Evolutionary conservation across 495 filamentous ascomycete species (phyloP), one percentile per base, ranked within the genome.

Genomic region (Podospora bellae-mahoneyi): DNA sequence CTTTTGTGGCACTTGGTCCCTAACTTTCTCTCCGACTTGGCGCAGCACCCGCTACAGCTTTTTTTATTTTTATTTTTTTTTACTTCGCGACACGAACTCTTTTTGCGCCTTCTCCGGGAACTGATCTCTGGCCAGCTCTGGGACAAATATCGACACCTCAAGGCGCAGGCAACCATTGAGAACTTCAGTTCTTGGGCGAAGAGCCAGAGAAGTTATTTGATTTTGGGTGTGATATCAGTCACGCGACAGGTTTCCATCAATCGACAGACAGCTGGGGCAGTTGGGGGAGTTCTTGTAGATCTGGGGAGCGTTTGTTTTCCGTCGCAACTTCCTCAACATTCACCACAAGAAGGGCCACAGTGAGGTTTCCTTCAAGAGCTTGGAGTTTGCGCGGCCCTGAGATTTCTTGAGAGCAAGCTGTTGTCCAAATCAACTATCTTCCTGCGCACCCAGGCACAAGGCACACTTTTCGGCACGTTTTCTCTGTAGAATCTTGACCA

Each of bases 21-120:
- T 48, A 67, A 59, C 55, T 68, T 68, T 48, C 39, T 64, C 58
- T 20, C 58, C 59, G 26, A 4, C 32, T 57, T 54, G 32, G 53
- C 65, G 28, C 39, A 20, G 58, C 30, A 64, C 20, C 34, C 19
- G 65, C 67, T 23, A 62, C 67, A 39, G 18, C 39, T 48, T 48
- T 48, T 48, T 48, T 18, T 5, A 5, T 13, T 48, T 32, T 23
- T 23, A 20, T 23, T 0, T 48, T 48, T 48, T 48, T 48, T 48
- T 48, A 5, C 39, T 48, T 48, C 39, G 39, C 39, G 39, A 48
- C 39, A 48, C 39, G 39, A 48, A 48, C 39, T 1, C 30, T 48
- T 48, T 48, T 48, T 48, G 39, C 39, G 39, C 39, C 39, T 48
- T 3, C 39, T 18, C 39, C 15, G 13, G 9, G 39, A 48, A 48